Evolutionary conservation across 2,329 filamentous ascomycete species (phyloP).

Genomic region (Curvularia hawaiiensis): DNA sequence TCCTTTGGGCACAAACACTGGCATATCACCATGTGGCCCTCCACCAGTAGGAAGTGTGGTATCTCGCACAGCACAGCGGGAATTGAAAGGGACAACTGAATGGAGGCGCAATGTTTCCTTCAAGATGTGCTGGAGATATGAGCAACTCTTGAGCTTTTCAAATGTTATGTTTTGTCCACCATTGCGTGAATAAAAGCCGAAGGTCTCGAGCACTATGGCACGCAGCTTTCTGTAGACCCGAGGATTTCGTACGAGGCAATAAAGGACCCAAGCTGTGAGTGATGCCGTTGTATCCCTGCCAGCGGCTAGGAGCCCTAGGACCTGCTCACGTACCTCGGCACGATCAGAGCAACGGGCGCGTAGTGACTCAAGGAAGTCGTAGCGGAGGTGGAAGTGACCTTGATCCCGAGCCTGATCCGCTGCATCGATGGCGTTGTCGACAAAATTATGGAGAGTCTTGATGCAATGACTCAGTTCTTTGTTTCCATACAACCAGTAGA

Average conservation of each 20-base stretch:
- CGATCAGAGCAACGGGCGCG: constrained; percentile 7
- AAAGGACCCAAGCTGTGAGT: constrained; percentile 52
- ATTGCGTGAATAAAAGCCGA: constrained; percentile 38
- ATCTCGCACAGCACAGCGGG: constrained; percentile 24
- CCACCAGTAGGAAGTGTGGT: constrained; percentile 39
- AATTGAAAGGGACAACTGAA: constrained; percentile 30
- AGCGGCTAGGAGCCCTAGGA: constrained; percentile 59
- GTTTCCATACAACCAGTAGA: constrained; percentile 13
- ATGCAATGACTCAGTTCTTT: constrained; percentile 7
- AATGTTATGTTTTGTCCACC: constrained; percentile 8
- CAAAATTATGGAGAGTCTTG: constrained; percentile 3
- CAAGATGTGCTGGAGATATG: constrained; percentile 29
- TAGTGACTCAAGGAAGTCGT: constrained; percentile 11
- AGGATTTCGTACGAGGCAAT: constrained; percentile 31
- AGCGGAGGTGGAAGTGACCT: neutral
- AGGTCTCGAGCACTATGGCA: constrained; percentile 36
- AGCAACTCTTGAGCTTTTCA: constrained; percentile 15
- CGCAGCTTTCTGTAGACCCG: constrained; percentile 47
- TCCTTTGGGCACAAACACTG: constrained; percentile 29
- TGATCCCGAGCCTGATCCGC: constrained; percentile 7
- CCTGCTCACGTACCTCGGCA: constrained; percentile 37
- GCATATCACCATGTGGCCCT: constrained; percentile 27
- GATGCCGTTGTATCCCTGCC: constrained; percentile 57
- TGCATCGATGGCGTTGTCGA: constrained; percentile 9
- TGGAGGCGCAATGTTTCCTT: constrained; percentile 34